Evolutionary conservation across 441 rosid species (phyloP).

Genomic region (Rhodomyrtus psidioides): DNA sequence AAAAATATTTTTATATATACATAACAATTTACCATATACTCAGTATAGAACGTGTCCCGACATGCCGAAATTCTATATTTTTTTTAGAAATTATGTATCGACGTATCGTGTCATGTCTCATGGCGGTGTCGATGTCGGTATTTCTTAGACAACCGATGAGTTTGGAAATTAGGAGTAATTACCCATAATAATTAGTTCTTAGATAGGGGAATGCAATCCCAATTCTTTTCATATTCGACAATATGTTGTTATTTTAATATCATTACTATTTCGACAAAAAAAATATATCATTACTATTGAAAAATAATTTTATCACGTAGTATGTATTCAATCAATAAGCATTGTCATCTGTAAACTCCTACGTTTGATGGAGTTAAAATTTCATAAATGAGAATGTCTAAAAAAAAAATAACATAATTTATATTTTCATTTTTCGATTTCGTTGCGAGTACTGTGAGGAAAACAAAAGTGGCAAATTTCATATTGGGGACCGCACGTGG

Average conservation of each 20-base stretch:
- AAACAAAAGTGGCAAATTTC: not conserved
- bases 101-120: no score
- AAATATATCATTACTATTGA: no score
- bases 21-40: no score
- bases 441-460: no score
- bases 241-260: not conserved
- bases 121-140: no score
- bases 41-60: no score
- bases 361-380: not conserved
- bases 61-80: fast-evolving
- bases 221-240: not conserved
- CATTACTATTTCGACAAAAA: no score
- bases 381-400: not conserved
- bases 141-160: not conserved
- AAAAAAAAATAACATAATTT: not conserved
- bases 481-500: not conserved
- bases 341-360: not conserved
- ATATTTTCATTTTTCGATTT: no score
- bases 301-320: not conserved
- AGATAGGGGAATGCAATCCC: not conserved
- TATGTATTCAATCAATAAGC: not conserved
- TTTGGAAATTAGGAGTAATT: not conserved
- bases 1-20: no score
- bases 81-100: no score
- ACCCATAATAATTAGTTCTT: not conserved